phyloP scores from a whole-genome alignment of 768 basidiomycete genomes.

The Amyloporia xantha region DNA sequence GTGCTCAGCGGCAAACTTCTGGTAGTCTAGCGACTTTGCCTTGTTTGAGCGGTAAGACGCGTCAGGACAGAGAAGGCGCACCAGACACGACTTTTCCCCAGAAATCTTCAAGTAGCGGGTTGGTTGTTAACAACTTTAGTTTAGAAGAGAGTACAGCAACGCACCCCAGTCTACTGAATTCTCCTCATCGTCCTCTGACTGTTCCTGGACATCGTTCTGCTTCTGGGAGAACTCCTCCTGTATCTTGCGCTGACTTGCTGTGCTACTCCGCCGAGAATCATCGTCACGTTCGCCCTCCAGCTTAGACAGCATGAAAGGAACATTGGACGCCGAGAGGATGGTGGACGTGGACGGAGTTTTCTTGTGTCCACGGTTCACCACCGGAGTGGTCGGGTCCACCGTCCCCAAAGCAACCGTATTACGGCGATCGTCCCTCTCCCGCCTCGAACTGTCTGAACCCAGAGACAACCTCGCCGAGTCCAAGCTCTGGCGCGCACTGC shows the following conservation, averaged over 20 bases:
- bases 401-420: slow-evolving; percentile 22
- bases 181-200: slow-evolving; percentile 30
- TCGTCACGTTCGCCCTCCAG: slow-evolving; percentile 34
- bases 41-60: neutral
- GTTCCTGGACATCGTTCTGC: slow-evolving; percentile 46
- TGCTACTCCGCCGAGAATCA: slow-evolving; percentile 36
- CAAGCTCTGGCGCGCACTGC: slow-evolving; percentile 28
- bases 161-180: slow-evolving; percentile 71
- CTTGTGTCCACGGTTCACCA: slow-evolving; percentile 37
- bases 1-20: slow-evolving; percentile 72
- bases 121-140: slow-evolving; percentile 2
- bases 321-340: slow-evolving; percentile 42
- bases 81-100: slow-evolving; percentile 94
- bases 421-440: slow-evolving; percentile 21
- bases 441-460: slow-evolving; percentile 19
- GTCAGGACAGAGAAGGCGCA: slow-evolving; percentile 24
- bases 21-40: slow-evolving; percentile 58
- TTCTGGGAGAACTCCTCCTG: slow-evolving; percentile 72
- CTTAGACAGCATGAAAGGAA: slow-evolving; percentile 49
- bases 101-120: slow-evolving; percentile 51
- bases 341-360: slow-evolving; percentile 58
- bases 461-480: slow-evolving; percentile 20
- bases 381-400: slow-evolving; percentile 12
- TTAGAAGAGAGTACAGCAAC: slow-evolving; percentile 14
- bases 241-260: slow-evolving; percentile 63